Evolutionary conservation across 768 basidiomycete genomes (phyloP), one percentile per base, ranked within the genome.

Genomic region (Epithele typhae): DNA sequence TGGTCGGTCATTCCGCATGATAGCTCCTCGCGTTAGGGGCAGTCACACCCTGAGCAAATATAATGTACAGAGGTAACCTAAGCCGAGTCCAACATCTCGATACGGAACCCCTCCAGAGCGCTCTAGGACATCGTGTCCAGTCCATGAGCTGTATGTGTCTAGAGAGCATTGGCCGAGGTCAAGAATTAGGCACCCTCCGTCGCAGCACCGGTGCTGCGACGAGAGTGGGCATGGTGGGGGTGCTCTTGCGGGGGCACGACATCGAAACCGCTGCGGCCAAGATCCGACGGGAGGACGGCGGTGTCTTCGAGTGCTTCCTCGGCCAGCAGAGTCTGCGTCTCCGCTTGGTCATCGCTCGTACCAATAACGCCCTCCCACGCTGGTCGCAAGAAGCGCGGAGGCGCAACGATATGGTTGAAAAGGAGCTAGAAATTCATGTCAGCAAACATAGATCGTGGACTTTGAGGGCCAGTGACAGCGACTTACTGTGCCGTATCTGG

Each of bases 211-310:
- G 24, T 27, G 34, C 34, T 35, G 19, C 22, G 7, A 14, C 27
- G 27, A 14, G 27, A 30, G 27, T 45, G 44, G 9, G 36, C 24
- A 19, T 52, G 51, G 24, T 34, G 18, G 15, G 55, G 34, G 18
- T 50, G 52, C 40, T 51, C 52, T 47, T 56, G 53, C 22, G 52
- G 58, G 14, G 86, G 85, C 17, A 90, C 70, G 23, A 92, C 87
- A 63, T 93, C 92, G 61, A 76, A 94, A 12, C 92, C 92, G 51
- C 81, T 74, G 64, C 79, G 78, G n/a, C 88, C 88, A 19, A 93
- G 72, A 58, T 87, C 87, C 3, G 78, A 82, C 17, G 92, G 92
- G 8, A 92, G 71, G 10, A 69, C 74, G n/a, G 89, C 88, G 0
- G 90, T 92, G 64, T 92, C 89, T 46, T 92, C 88, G 42, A 92